phyloP scores from a whole-genome alignment of 1,284 basidiomycete genomes.

The Malassezia japonica region DNA sequence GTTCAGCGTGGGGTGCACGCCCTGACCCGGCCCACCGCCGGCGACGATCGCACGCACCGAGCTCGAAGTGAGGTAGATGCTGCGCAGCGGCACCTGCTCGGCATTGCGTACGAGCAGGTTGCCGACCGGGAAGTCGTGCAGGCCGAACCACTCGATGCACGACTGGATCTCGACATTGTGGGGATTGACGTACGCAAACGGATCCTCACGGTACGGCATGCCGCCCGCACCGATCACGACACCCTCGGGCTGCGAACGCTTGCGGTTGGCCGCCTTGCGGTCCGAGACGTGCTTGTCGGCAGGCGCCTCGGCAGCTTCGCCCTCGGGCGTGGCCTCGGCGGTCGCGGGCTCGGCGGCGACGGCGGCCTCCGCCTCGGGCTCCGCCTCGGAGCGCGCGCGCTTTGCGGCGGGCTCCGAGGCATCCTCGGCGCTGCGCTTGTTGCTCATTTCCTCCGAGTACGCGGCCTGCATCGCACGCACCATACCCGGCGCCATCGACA shows the following conservation, averaged over 20 bases:
- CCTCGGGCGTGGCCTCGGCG: background rate
- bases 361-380: background rate
- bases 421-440: constrained; percentile 21
- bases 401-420: constrained; percentile 21
- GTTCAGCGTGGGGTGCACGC: constrained; percentile 49
- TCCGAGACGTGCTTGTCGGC: constrained; percentile 35
- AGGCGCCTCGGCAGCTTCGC: constrained; percentile 1
- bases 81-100: constrained; percentile 64
- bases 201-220: constrained; percentile 44
- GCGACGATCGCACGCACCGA: constrained; percentile 64
- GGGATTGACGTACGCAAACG: constrained; percentile 32
- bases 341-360: background rate
- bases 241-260: constrained; percentile 17
- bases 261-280: constrained; percentile 17
- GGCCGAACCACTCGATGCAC: constrained; percentile 62
- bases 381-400: constrained; percentile 23
- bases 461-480: constrained; percentile 27
- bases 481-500: constrained; percentile 43
- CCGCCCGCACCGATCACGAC: constrained; percentile 31
- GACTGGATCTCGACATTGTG: constrained; percentile 29
- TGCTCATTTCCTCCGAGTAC: constrained; percentile 13
- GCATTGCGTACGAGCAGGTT: constrained; percentile 82
- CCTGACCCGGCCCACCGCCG: constrained; percentile 56
- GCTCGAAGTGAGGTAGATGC: constrained; percentile 80
- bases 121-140: constrained; percentile 65